Conservation (phyloP, 441 rosid species). For the Erodium moschatum region DNA sequence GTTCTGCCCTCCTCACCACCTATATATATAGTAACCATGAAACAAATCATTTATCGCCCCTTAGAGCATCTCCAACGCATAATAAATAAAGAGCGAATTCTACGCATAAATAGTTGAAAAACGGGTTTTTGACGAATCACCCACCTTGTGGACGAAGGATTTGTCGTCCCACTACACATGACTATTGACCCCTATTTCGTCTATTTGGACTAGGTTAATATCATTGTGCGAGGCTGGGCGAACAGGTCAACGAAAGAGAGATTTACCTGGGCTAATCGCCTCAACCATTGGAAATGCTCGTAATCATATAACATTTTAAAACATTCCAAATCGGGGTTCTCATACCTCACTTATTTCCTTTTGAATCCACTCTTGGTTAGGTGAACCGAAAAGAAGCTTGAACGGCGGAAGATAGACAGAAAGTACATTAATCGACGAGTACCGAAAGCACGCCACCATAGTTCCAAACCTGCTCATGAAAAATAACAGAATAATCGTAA, state of each 20-base stretch:
- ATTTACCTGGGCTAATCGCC: too few relatives aligned
- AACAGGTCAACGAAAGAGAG: too few relatives aligned
- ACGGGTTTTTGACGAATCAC: too few relatives aligned
- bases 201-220: too few relatives aligned
- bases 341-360: conserved; percentile 70
- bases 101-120: too few relatives aligned
- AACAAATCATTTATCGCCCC: conserved; percentile 17
- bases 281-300: too few relatives aligned
- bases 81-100: too few relatives aligned
- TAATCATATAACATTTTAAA: not conserved
- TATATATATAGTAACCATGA: conserved; percentile 29
- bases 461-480: conserved; percentile 66
- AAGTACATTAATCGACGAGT: conserved; percentile 78
- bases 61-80: not conserved
- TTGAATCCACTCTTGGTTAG: conserved; percentile 69
- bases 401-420: conserved; percentile 86
- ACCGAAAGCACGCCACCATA: conserved; percentile 97
- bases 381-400: conserved; percentile 60
- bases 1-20: conserved; percentile 70
- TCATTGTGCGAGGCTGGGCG: too few relatives aligned
- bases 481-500: too few relatives aligned
- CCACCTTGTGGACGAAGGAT: too few relatives aligned
- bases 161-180: too few relatives aligned
- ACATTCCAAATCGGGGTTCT: conserved; percentile 15
- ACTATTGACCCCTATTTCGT: too few relatives aligned